These are phyloP conservation scores for Lizanozyma gosingica DNA, from an alignment of 1,139 yeast species.

Conservation along the genomic window DNA sequence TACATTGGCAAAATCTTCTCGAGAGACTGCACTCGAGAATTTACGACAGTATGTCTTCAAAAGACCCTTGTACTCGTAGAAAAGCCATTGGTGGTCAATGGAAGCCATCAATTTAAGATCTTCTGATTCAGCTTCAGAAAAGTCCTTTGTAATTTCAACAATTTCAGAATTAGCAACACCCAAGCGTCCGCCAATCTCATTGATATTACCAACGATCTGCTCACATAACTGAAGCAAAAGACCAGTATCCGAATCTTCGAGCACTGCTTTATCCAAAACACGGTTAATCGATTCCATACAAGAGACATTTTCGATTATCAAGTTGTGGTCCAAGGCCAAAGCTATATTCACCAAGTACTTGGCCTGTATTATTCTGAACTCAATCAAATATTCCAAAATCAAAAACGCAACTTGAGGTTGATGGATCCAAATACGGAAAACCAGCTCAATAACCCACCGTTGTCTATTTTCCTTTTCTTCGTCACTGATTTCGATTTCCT, in stretches of 20 bases:
- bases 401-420: constrained; percentile 45
- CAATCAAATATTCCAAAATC: constrained; percentile 39
- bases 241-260: constrained; percentile 4
- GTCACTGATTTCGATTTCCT: constrained; percentile 30
- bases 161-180: constrained; percentile 13
- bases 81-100: constrained; percentile 34
- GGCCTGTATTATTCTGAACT: constrained; percentile 24
- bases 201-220: constrained; percentile 28
- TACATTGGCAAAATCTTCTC: constrained; percentile 15
- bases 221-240: constrained; percentile 26
- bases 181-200: constrained; percentile 17
- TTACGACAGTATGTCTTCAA: constrained; percentile 32
- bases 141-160: constrained; percentile 19
- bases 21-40: constrained; percentile 12
- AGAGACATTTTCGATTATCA: constrained; percentile 34
- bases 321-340: constrained; percentile 25
- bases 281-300: constrained; percentile 39
- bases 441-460: constrained; percentile 28
- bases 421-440: constrained; percentile 41
- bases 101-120: constrained; percentile 15
- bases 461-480: constrained; percentile 23
- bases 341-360: constrained; percentile 34
- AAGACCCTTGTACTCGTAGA: constrained; percentile 35
- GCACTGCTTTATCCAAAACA: constrained; percentile 14
- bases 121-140: constrained; percentile 17